These are phyloP conservation scores for Aspergillus hancockii DNA, from an alignment of 495 filamentous ascomycete species.

Conservation along the genomic window DNA sequence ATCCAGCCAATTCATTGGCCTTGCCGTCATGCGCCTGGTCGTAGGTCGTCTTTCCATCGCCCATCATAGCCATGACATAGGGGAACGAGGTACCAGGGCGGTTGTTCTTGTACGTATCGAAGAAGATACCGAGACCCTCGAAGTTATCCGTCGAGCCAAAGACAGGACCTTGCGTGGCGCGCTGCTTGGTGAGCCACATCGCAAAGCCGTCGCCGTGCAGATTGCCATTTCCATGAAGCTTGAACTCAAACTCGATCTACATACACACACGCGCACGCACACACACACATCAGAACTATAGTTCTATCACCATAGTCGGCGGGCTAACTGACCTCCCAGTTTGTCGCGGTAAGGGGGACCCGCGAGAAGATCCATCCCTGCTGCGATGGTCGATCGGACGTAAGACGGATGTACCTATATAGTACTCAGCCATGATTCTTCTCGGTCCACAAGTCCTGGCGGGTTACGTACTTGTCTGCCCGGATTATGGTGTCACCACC, in stretches of 20 bases:
- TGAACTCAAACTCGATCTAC: slow-evolving; percentile 92
- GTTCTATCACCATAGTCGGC: background rate
- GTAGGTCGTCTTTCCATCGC: slow-evolving; percentile 85
- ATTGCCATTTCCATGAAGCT: slow-evolving; percentile 77
- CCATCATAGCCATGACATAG: slow-evolving; percentile 98
- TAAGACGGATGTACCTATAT: slow-evolving; percentile 84
- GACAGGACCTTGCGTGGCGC: slow-evolving; percentile 76
- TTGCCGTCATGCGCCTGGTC: slow-evolving; percentile 96
- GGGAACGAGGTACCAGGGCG: slow-evolving; percentile 93
- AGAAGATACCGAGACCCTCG: slow-evolving; percentile 93
- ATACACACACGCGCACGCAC: too few relatives aligned
- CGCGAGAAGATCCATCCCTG: slow-evolving; percentile 91
- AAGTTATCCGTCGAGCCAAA: slow-evolving; percentile 89
- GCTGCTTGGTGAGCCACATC: slow-evolving; percentile 96
- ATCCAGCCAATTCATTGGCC: slow-evolving; percentile 87
- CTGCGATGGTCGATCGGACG: slow-evolving; percentile 85
- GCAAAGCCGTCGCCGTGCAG: slow-evolving; percentile 97
- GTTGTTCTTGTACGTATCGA: slow-evolving; percentile 99
- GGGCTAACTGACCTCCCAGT: slow-evolving; percentile 80
- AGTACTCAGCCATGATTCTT: slow-evolving; percentile 8
- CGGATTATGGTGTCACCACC: slow-evolving; percentile 93
- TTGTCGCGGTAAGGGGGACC: slow-evolving; percentile 93
- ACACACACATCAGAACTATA: slow-evolving; percentile 13
- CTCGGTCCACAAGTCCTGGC: background rate
- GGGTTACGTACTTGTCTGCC: slow-evolving; percentile 71